A percentile compares a stretch with the other conserved stretches of the same genome.
Evolutionary conservation across 768 basidiomycete genomes (phyloP).

Genomic region (Kwoniella bestiolae): DNA sequence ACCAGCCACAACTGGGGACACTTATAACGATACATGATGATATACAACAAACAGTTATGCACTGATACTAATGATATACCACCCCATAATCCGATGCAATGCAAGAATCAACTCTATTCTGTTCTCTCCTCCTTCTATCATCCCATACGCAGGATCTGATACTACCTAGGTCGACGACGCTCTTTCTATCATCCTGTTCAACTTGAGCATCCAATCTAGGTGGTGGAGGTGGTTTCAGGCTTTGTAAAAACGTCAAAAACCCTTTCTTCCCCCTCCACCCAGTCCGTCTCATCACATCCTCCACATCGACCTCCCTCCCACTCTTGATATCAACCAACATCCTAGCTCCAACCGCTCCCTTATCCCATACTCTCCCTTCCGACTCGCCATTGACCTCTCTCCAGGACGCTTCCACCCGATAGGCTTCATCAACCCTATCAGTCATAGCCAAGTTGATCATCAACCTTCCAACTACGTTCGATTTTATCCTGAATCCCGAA

Average conservation of each 20-base stretch:
- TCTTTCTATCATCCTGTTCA: no score
- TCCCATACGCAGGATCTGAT: no score
- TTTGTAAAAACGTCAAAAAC: slow-evolving; percentile 26
- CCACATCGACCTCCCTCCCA: slow-evolving; percentile 34
- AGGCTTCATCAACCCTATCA: slow-evolving; percentile 21
- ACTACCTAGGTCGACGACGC: no score
- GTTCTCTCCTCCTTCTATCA: not conserved
- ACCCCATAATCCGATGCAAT: not conserved
- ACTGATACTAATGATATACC: not conserved
- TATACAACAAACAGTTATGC: not conserved
- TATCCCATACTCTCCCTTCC: slow-evolving; percentile 20
- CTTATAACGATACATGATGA: not conserved
- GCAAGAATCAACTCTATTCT: slow-evolving; percentile 3
- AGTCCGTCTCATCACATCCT: not conserved
- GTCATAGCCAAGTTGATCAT: slow-evolving; percentile 28
- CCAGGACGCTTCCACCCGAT: slow-evolving; percentile 32
- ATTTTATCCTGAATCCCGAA: slow-evolving; percentile 23
- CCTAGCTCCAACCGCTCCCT: slow-evolving; percentile 37
- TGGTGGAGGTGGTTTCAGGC: slow-evolving; percentile 13
- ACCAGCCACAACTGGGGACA: no score
- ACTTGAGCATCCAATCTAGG: no score
- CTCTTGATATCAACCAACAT: slow-evolving; percentile 33
- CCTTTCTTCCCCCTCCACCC: slow-evolving; percentile 29
- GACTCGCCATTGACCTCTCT: slow-evolving; percentile 5
- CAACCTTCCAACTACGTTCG: slow-evolving; percentile 32